Percentiles rank a stretch among this genome's conserved stretches.
phyloP scores from a whole-genome alignment of 768 basidiomycete genomes.

The Cantharellus anzutake region DNA sequence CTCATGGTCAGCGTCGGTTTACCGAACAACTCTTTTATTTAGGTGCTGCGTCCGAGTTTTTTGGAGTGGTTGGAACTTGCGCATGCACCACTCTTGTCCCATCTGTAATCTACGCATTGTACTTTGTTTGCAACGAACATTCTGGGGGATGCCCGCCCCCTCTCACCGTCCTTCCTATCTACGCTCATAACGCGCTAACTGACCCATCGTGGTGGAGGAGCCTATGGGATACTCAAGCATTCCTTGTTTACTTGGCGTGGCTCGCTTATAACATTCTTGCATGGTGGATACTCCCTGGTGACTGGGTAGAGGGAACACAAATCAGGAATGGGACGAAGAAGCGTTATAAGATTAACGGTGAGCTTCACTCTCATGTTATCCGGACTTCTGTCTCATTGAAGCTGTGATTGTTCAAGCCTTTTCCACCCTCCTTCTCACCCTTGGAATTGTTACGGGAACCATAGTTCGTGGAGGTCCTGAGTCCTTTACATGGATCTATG shows the following conservation, averaged over 20 bases:
- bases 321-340: constrained; percentile 61
- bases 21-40: not conserved
- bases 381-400: not conserved
- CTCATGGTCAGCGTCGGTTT: not conserved
- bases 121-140: constrained; percentile 56
- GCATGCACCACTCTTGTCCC: constrained; percentile 49
- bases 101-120: constrained; percentile 48
- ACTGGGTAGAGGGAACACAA: constrained; percentile 46
- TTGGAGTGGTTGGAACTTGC: constrained; percentile 14
- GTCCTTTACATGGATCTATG: constrained; percentile 76
- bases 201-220: constrained; percentile 42
- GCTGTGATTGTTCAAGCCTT: constrained; percentile 35
- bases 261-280: constrained; percentile 70
- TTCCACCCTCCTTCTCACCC: constrained; percentile 62
- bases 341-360: constrained; percentile 91
- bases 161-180: constrained; percentile 22
- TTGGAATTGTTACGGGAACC: constrained; percentile 51
- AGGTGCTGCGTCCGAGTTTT: constrained; percentile 8
- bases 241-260: constrained; percentile 67
- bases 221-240: constrained; percentile 71
- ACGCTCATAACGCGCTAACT: constrained; percentile 29
- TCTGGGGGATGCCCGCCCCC: constrained; percentile 49
- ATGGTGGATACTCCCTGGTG: constrained; percentile 63
- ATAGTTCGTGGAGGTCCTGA: constrained; percentile 58
- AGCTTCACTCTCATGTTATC: constrained; percentile 11